phyloP scores from a whole-genome alignment of 2,329 filamentous ascomycete genomes.

The Cladosporium sp. region DNA sequence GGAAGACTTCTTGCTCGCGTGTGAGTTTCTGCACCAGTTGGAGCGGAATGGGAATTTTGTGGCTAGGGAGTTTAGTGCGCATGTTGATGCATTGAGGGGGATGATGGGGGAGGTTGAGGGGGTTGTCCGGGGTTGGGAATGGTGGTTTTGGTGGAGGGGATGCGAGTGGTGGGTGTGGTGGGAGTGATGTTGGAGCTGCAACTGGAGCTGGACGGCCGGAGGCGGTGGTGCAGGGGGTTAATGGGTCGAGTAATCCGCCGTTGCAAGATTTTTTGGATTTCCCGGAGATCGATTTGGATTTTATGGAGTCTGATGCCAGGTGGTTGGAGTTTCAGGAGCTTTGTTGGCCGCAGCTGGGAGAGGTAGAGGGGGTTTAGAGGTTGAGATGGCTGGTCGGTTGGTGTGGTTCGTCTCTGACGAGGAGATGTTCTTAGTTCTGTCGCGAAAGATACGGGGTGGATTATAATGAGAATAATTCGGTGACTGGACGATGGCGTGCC shows the following conservation, averaged over 20 bases:
- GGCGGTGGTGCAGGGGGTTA: no score
- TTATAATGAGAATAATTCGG: no score
- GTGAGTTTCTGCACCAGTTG: slow-evolving; percentile 37
- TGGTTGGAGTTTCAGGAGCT: slow-evolving; percentile 19
- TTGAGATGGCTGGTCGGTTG: no score
- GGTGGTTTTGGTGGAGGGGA: not conserved
- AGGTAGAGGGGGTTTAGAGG: no score
- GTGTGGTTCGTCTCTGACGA: not conserved
- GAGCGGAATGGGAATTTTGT: slow-evolving; percentile 39
- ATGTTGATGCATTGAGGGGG: slow-evolving; percentile 32
- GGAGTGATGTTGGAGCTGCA: not conserved
- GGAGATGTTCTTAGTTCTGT: no score
- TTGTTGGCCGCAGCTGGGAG: slow-evolving; percentile 18
- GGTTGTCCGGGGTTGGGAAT: not conserved
- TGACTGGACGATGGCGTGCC: no score
- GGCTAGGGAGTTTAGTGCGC: slow-evolving; percentile 40
- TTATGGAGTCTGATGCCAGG: slow-evolving; percentile 17
- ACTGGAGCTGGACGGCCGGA: no score
- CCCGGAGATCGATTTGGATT: slow-evolving; percentile 20
- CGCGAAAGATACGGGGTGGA: no score
- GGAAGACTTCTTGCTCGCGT: slow-evolving; percentile 39
- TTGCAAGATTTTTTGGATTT: slow-evolving; percentile 20
- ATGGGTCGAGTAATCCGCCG: no score
- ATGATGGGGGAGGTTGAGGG: slow-evolving; percentile 14
- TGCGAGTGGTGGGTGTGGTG: not conserved